These are phyloP conservation scores for Phaffia tasmanica DNA, from an alignment of 768 basidiomycete genomes.

Conservation along the genomic window DNA sequence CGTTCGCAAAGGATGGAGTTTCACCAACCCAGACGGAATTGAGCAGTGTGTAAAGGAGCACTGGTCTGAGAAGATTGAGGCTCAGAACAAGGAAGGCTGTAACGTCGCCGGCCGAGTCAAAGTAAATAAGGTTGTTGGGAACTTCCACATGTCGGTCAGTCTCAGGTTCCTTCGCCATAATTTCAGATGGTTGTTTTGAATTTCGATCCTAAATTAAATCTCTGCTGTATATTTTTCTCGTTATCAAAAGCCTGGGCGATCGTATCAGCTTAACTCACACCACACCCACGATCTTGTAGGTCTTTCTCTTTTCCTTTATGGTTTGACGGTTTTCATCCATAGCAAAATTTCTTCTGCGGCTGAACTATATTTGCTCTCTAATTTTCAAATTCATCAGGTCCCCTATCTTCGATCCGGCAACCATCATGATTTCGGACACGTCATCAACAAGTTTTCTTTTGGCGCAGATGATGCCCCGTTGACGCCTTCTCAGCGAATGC, in stretches of 20 bases:
- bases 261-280: slow-evolving; percentile 76
- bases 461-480: slow-evolving; percentile 45
- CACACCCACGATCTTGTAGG: slow-evolving; percentile 71
- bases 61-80: slow-evolving; percentile 85
- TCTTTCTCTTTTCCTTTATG: background rate
- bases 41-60: slow-evolving; percentile 90
- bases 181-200: too few relatives aligned
- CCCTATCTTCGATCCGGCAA: slow-evolving; percentile 73
- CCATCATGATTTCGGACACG: slow-evolving; percentile 88
- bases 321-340: background rate
- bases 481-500: slow-evolving; percentile 49
- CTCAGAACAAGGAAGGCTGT: slow-evolving; percentile 89
- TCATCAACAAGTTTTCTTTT: slow-evolving; percentile 68
- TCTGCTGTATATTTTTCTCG: too few relatives aligned
- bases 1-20: slow-evolving; percentile 88
- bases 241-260: slow-evolving; percentile 54
- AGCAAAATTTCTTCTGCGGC: background rate
- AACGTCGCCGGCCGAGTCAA: slow-evolving; percentile 81
- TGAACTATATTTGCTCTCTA: too few relatives aligned
- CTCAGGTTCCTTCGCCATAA: too few relatives aligned
- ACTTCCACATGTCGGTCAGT: slow-evolving; percentile 44
- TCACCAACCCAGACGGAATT: slow-evolving; percentile 74
- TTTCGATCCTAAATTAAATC: too few relatives aligned
- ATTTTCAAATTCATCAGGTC: slow-evolving; percentile 3
- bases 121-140: slow-evolving; percentile 94